A percentile compares a stretch with the other conserved stretches of the same genome.
Evolutionary conservation across 106 monocot species (phyloP).

Genomic region (Xerophyta viscosa): DNA sequence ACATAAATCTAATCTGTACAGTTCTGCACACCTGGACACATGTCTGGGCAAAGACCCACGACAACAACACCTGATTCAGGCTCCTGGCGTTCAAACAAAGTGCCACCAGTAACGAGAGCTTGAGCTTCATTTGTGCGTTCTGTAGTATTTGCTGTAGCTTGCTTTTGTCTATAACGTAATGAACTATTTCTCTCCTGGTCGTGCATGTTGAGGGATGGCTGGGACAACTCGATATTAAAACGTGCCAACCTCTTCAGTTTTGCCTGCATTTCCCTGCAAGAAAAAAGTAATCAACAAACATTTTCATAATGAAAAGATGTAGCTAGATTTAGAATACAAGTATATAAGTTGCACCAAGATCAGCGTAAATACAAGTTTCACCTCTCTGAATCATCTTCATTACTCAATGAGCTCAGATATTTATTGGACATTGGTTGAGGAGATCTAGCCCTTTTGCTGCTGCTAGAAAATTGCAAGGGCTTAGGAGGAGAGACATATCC

Average conservation of each 20-base stretch:
- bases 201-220: constrained; percentile 22
- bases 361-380: constrained; percentile 3
- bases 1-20: too few species aligned
- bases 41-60: constrained; percentile 77
- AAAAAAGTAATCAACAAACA: constrained; percentile 8
- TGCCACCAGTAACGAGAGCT: constrained; percentile 3
- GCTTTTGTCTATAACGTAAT: constrained; percentile 21
- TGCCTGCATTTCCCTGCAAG: constrained; percentile 64
- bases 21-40: constrained; percentile 82
- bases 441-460: constrained; percentile 44
- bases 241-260: constrained; percentile 83
- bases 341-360: constrained; percentile 2
- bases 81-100: constrained; percentile 26
- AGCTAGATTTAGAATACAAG: background rate
- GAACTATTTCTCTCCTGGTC: constrained; percentile 17
- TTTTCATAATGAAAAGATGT: background rate
- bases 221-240: constrained; percentile 59
- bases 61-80: constrained; percentile 31
- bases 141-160: constrained; percentile 3
- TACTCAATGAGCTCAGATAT: constrained; percentile 5
- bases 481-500: constrained; percentile 10
- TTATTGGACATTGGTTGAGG: constrained; percentile 22
- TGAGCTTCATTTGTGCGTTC: constrained; percentile 5
- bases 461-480: constrained; percentile 7
- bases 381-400: constrained; percentile 46